A percentile compares a stretch with the other conserved stretches of the same genome.
Conservation (phyloP, 2,329 filamentous ascomycete species). For the Cladophialophora bantiana region DNA sequence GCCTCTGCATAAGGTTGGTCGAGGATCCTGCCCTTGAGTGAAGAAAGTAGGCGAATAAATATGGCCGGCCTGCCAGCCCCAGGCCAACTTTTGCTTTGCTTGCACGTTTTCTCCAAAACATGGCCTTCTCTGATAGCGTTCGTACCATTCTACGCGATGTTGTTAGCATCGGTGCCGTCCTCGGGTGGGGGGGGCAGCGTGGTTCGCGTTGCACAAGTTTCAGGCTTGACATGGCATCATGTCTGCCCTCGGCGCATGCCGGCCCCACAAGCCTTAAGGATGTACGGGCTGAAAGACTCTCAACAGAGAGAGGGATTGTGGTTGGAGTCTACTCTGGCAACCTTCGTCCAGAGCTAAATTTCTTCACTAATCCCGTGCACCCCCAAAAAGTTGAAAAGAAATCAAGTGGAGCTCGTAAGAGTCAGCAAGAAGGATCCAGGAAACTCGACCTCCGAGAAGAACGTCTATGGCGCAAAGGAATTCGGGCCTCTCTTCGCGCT, state of each 20-base stretch:
- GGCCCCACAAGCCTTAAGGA: conserved; percentile 66
- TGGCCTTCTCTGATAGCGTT: too few species aligned
- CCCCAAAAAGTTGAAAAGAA: conserved; percentile 50
- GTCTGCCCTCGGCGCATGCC: conserved; percentile 67
- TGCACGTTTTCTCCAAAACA: too few species aligned
- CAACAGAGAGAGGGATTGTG: conserved; percentile 62
- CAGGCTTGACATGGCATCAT: conserved; percentile 64
- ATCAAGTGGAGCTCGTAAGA: conserved; percentile 50
- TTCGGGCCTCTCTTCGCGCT: neutral
- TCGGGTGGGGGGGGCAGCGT: conserved; percentile 68
- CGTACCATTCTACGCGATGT: too few species aligned
- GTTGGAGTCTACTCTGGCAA: conserved; percentile 66
- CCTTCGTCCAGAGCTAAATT: conserved; percentile 62
- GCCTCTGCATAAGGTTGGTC: too few species aligned
- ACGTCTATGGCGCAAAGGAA: neutral
- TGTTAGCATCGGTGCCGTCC: conserved; percentile 69
- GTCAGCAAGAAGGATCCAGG: conserved; percentile 43
- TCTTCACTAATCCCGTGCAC: conserved; percentile 68
- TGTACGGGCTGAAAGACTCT: conserved; percentile 62
- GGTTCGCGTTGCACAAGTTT: conserved; percentile 63
- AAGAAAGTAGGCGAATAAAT: too few species aligned
- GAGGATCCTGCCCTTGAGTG: too few species aligned
- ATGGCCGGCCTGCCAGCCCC: too few species aligned
- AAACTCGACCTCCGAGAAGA: neutral
- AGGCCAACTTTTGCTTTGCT: too few species aligned